These are phyloP conservation scores for Mycena filopes DNA, from an alignment of 768 basidiomycete species.

Conservation along the genomic window DNA sequence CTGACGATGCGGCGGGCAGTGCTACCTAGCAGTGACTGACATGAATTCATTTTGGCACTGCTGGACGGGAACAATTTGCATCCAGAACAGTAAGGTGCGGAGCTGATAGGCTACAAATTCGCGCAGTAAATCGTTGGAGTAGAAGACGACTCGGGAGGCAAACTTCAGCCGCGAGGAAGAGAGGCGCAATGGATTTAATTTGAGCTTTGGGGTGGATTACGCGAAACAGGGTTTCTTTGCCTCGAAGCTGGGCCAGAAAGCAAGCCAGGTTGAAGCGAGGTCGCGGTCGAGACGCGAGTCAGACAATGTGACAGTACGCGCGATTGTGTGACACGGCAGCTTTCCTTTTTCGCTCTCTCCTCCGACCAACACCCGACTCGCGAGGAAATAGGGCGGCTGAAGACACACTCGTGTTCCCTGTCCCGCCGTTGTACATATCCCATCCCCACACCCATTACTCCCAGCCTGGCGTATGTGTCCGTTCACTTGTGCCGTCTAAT, in stretches of 20 bases:
- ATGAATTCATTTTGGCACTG: neutral
- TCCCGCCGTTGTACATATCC: constrained; percentile 17
- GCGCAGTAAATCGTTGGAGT: neutral
- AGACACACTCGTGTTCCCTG: neutral
- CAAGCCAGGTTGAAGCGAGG: neutral
- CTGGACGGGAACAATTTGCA: neutral
- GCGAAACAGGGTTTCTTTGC: too few species aligned
- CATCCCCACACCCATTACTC: neutral
- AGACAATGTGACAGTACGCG: neutral
- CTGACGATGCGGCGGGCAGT: constrained; percentile 20
- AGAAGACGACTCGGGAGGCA: too few species aligned
- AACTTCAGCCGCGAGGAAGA: neutral
- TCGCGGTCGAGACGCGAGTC: neutral
- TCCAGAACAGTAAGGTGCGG: neutral
- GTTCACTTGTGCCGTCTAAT: neutral
- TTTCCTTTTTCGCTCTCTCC: constrained; percentile 8
- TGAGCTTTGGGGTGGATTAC: neutral
- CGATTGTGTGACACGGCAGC: neutral
- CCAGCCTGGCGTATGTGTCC: constrained; percentile 12
- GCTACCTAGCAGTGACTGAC: constrained; percentile 17
- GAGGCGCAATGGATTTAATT: neutral
- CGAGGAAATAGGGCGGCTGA: constrained; percentile 11
- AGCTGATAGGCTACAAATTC: neutral
- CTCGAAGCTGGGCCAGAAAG: too few species aligned
- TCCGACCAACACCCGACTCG: too few species aligned